Evolutionary conservation across 371 early-diverging fungal genomes (phyloP), one percentile per base, ranked within the genome.

Genomic region (Apophysomyces ossiformis): DNA sequence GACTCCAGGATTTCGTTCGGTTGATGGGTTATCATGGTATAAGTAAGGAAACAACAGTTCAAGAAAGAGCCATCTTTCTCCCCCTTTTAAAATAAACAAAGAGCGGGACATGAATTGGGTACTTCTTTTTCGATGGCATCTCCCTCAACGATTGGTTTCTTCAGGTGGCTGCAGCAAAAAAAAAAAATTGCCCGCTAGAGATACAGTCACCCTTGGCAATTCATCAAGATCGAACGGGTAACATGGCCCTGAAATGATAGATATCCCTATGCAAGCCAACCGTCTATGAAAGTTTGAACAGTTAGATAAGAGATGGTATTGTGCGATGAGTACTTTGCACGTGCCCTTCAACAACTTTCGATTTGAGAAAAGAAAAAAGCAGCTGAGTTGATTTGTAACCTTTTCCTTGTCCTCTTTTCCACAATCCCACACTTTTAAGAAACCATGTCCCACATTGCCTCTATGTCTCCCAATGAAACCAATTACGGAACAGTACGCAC

Each of bases 1-100:
- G 54, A 36, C 6, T 67, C 70, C 11, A 70, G 64, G 15, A 59
- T 18, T 56, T 70, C 47, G 35, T 38, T 26, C 12, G 70, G 70
- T n/a, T 32, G 58, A 13, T 39, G 9, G n/a, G 38, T 36, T 38
- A 26, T 57, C 37, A 35, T 16, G 26, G 7, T 47, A 56, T 50
- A 50, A 47, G 54, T 47, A 37, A 43, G 12, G 8, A 50, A 4
- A 50, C 9, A 50, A 50, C 18, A 18, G 21, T 16, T 50, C 21
- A 21, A 50, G 21, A n/a, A 21, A 11, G 11, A 50, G 21, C 7
- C 9, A 9, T 16, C 7, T 11, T 7, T 11, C 8, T 21, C 21
- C 7, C 21, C 21, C 21, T 50, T 50, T 50, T 50, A 50, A 21
- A n/a, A 50, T 9, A 50, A 50, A 50, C 16, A 50, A 50, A 50